Percentiles rank a stretch among this genome's conserved stretches.
phyloP scores from a whole-genome alignment of 306 rosid genomes.

The Vicia faba region DNA sequence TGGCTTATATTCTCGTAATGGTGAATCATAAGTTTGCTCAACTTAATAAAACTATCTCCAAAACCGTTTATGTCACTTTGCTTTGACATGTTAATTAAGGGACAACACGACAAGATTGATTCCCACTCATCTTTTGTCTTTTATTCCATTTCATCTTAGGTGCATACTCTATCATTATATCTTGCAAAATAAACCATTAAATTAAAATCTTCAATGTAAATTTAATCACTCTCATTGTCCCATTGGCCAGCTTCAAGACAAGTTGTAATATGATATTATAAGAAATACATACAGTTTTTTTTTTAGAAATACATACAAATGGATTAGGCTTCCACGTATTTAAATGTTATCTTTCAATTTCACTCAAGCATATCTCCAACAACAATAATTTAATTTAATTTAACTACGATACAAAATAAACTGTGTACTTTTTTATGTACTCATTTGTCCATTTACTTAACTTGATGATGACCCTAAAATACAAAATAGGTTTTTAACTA shows the following conservation, averaged over 20 bases:
- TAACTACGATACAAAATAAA: background rate
- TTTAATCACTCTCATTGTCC: background rate
- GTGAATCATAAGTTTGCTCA: background rate
- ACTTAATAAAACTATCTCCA: background rate
- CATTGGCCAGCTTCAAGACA: constrained; percentile 25
- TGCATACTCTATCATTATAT: constrained; percentile 41
- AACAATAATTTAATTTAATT: background rate
- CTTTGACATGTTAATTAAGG: constrained; percentile 41
- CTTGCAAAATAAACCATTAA: constrained; percentile 57
- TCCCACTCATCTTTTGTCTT: constrained; percentile 47
- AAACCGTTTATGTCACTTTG: constrained; percentile 36
- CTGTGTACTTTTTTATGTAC: constrained; percentile 5
- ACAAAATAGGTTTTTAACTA: background rate
- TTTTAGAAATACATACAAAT: background rate
- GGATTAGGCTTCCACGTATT: constrained; percentile 51
- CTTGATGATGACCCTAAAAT: background rate
- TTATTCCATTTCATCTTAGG: constrained; percentile 10
- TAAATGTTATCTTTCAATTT: constrained; percentile 2
- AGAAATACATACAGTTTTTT: background rate
- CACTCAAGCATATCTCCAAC: constrained; percentile 18
- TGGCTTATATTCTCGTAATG: constrained; percentile 1
- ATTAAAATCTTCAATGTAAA: background rate
- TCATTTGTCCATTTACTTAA: background rate
- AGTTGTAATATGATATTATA: constrained; percentile 31
- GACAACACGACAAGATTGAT: constrained; percentile 42